Conservation (phyloP, 345 rosid species). For the Populus nigra region DNA sequence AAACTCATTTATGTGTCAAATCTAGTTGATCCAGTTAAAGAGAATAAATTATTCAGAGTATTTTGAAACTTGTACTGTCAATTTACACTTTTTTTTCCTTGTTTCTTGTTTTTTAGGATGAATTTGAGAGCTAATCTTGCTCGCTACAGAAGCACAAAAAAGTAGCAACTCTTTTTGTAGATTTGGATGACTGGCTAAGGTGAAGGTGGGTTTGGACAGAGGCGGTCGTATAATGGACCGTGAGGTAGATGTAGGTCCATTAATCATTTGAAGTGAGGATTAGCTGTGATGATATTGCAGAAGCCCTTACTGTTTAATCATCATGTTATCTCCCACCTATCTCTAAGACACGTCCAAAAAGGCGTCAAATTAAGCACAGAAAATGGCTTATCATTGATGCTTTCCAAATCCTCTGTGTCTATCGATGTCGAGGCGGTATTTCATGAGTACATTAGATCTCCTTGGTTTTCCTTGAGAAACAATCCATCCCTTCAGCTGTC, state of each 20-base stretch:
- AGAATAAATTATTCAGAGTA: too few species aligned
- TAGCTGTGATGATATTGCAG: background rate
- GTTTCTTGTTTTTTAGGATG: too few species aligned
- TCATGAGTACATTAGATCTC: background rate
- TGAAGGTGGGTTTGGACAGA: background rate
- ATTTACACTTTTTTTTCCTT: too few species aligned
- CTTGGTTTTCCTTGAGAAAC: background rate
- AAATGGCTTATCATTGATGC: background rate
- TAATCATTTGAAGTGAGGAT: constrained; percentile 33
- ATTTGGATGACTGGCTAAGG: background rate
- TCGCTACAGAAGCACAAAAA: background rate
- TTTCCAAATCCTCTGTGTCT: background rate
- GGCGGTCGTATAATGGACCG: background rate
- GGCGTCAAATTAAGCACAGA: background rate
- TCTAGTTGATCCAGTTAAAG: too few species aligned
- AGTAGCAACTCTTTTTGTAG: background rate
- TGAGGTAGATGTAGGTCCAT: constrained; percentile 23
- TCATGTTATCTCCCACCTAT: background rate
- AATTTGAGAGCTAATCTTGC: too few species aligned
- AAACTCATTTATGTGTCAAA: too few species aligned
- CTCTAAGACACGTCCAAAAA: background rate
- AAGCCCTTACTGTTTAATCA: background rate
- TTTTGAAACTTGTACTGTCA: too few species aligned
- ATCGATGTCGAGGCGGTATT: background rate
- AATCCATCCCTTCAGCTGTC: background rate